Percentiles rank a stretch among this genome's conserved stretches.
Conservation (phyloP, 2,329 filamentous ascomycete genomes). For the Xylariaceae sp. region DNA sequence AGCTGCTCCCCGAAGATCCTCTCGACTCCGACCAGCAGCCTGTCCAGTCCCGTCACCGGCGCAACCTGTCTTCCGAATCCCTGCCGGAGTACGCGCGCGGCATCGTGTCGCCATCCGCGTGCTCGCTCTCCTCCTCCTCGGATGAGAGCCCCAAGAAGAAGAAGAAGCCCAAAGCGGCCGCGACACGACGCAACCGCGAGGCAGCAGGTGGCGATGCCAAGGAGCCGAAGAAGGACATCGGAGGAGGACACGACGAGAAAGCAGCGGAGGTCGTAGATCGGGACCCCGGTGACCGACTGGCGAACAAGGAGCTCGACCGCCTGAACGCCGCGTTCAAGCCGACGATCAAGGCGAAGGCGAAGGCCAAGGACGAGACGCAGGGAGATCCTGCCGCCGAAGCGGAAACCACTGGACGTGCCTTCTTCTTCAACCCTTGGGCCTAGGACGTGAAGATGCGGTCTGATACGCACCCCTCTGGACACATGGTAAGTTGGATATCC, state of each 20-base stretch:
- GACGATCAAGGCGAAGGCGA: not conserved
- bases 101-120: not conserved
- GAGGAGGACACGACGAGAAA: too few species aligned
- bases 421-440: too few species aligned
- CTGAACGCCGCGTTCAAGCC: slow-evolving; percentile 2
- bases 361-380: not conserved
- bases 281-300: too few species aligned
- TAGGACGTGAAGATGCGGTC: too few species aligned
- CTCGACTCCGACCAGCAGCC: not conserved
- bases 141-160: not conserved
- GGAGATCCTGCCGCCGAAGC: not conserved
- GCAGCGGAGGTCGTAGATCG: too few species aligned
- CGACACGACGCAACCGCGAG: not conserved
- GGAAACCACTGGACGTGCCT: too few species aligned
- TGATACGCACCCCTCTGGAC: too few species aligned
- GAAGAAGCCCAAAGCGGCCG: not conserved
- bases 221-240: not conserved
- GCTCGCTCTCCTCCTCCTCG: not conserved
- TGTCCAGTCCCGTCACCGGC: too few species aligned
- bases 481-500: too few species aligned
- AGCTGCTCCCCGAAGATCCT: not conserved
- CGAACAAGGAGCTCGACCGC: not conserved
- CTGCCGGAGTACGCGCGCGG: not conserved
- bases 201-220: not conserved
- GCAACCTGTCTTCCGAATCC: too few species aligned